Evolutionary conservation across 2,329 filamentous ascomycete species (phyloP), one percentile per base, ranked within the genome.

Genomic region (Geoglossum cookeanum): DNA sequence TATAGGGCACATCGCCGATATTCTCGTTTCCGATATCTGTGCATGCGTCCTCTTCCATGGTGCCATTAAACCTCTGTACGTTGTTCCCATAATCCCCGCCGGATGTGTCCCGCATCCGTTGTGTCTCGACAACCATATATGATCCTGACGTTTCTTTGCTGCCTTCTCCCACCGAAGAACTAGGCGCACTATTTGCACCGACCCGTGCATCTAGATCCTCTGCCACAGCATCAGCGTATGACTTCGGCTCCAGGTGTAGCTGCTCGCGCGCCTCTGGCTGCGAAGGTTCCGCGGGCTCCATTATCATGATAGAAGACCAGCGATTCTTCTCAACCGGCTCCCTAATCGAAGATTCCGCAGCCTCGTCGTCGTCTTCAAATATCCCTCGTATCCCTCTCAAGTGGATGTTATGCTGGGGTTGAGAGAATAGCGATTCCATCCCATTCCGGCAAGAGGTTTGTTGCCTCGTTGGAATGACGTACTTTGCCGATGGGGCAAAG

Each of bases 201-300:
- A 5, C 15, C 6, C 37, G 49, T 22, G 30, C 30, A 22, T 17
- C 30, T 35, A 13, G 15, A 53, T 17, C 37, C 49, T 53, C 49
- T 37, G 27, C 49, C 22, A 30, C 7, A 9, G 63, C 70, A 61
- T 68, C 67, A 51, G 67, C 69, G 58, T 71, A 72, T 30, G 68
- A 70, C 60, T 71, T 73, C 13, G 61, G 71, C 17, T 66, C 63
- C 7, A 69, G 63, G 47, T 67, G 57, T 32, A 66, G 59, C 57
- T 66, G 63, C 59, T 65, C 60, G 58, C 66, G 66, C 45, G 66
- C 67, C 55, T 64, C 61, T 11, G 66, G 64, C 11, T 62, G 44
- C 30, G 68, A 64, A 32, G 69, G 66, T 59, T 69, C 67, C 5
- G 64, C 45, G 56, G 15, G 4, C 4, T 15, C 42, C 42, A 45